Evolutionary conservation across 495 filamentous ascomycete species (phyloP), one percentile per base, ranked within the genome.

Genomic region (Hyaloscypha variabilis): DNA sequence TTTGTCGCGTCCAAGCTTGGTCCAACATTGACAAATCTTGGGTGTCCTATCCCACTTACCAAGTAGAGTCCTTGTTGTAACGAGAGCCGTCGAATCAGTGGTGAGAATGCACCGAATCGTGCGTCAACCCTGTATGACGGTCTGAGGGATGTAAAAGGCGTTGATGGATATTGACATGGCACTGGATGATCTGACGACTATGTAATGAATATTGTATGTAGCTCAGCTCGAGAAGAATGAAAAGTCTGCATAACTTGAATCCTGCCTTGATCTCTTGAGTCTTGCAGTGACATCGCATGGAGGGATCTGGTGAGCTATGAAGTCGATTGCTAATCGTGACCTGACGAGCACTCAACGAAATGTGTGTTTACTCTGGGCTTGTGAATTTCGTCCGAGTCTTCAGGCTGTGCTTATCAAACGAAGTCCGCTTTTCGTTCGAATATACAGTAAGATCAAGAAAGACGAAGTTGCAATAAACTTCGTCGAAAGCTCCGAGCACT

Each of bases 1-100:
- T 77, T 73, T 50, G 67, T 71, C 17, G 25, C 62, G 6, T 67
- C 42, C 21, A 75, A 73, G 23, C 29, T 72, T 36, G 60, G 60
- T 39, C 67, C 76, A 24, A 34, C 42, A 10, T 71, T 75, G 30
- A 57, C 58, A 60, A 74, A 76, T 58, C 65, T 73, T 58, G 77
- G 77, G 8, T 77, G 76, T 64, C 71, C 77, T 23, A 24, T 72
- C 23, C 28, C 61, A 23, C 66, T 68, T 25, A 68, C 66, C 21
- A 42, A 64, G 26, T 59, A 53, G 30, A 52, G 10, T 6, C 21
- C 6, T 19, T 52, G 17, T 6, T 6, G 23, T 19, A 5, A 19
- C 5, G 23, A 25, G 17, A 52, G 23, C n/a, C n/a, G n/a, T n/a
- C n/a, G n/a, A 5, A 52, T 52, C 49, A 52, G 23, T 52, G 49